phyloP scores from a whole-genome alignment of 805 yeast species.

The Saturnispora mendoncae region DNA sequence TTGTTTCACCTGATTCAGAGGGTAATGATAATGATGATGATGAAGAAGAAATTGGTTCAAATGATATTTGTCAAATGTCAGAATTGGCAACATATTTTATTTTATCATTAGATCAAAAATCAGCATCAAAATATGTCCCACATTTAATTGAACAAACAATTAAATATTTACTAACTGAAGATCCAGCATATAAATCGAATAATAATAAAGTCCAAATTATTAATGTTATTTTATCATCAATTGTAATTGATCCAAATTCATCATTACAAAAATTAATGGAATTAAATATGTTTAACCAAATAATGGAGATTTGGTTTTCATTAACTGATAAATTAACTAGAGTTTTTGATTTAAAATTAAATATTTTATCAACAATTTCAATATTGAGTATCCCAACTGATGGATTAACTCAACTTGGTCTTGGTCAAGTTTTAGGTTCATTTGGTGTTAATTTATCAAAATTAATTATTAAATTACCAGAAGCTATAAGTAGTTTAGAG shows the following conservation, averaged over 20 bases:
- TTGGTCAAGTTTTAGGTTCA: slow-evolving; percentile 35
- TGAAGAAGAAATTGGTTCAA: slow-evolving; percentile 37
- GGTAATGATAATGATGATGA: slow-evolving; percentile 29
- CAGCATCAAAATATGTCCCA: slow-evolving; percentile 38
- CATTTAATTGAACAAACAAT: slow-evolving; percentile 37
- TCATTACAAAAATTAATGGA: slow-evolving; percentile 45
- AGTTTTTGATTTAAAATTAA: slow-evolving; percentile 75
- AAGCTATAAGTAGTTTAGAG: slow-evolving; percentile 58
- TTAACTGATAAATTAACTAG: slow-evolving; percentile 46
- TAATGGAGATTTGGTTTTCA: slow-evolving; percentile 63
- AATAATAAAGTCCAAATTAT: slow-evolving; percentile 36
- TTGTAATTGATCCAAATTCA: slow-evolving; percentile 50
- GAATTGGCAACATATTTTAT: slow-evolving; percentile 59
- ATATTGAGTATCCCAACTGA: slow-evolving; percentile 29
- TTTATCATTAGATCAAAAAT: slow-evolving; percentile 41
- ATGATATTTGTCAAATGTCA: slow-evolving; percentile 50
- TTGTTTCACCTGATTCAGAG: slow-evolving; percentile 8
- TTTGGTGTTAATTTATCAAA: slow-evolving; percentile 43
- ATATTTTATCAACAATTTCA: slow-evolving; percentile 57
- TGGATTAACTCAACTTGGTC: slow-evolving; percentile 16
- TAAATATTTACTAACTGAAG: slow-evolving; percentile 29
- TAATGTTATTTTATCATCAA: slow-evolving; percentile 55
- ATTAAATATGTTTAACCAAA: slow-evolving; percentile 34
- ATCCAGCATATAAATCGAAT: slow-evolving; percentile 23
- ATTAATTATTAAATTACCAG: slow-evolving; percentile 56